These are phyloP conservation scores for Leccinum subrobustum DNA, from an alignment of 1,284 basidiomycete species.

Conservation along the genomic window DNA sequence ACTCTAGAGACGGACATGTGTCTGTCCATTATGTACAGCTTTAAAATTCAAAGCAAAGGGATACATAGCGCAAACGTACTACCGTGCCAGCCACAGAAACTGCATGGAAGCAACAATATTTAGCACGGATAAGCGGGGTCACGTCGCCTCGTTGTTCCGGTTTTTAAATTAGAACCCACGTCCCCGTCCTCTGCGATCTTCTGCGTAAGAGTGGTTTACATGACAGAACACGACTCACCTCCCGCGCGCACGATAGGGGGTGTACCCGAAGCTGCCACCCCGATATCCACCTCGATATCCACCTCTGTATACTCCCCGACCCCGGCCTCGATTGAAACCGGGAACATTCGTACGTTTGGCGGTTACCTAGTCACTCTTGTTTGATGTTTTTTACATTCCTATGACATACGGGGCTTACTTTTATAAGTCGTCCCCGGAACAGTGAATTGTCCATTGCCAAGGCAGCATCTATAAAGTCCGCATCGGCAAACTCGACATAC, in stretches of 20 bases:
- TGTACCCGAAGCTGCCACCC: conserved; percentile 55
- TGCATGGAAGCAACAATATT: conserved; percentile 10
- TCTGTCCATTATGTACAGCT: conserved; percentile 28
- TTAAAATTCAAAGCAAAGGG: conserved; percentile 26
- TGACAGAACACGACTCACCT: conserved; percentile 51
- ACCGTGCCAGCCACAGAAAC: conserved; percentile 9
- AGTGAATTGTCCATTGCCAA: conserved; percentile 94
- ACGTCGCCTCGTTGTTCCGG: conserved; percentile 20
- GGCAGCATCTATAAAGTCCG: conserved; percentile 91
- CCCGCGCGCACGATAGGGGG: conserved; percentile 77
- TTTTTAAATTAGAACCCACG: conserved; percentile 56
- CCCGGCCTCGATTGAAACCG: conserved; percentile 82
- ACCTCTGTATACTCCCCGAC: conserved; percentile 74
- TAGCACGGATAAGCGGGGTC: conserved; percentile 12
- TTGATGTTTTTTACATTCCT: conserved; percentile 1
- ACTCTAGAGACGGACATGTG: background rate
- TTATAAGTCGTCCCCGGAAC: conserved; percentile 91
- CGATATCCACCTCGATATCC: conserved; percentile 56
- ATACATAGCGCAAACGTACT: conserved; percentile 30
- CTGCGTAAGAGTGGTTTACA: conserved; percentile 13
- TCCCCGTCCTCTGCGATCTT: conserved; percentile 57
- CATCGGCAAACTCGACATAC: conserved; percentile 97
- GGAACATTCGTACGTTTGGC: conserved; percentile 93
- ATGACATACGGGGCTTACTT: conserved; percentile 48
- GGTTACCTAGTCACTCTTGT: conserved; percentile 63